A percentile compares a stretch with the other conserved stretches of the same genome.
phyloP scores from a whole-genome alignment of 202 grass and related monocot species.

The Miscanthus sacchariflorus region DNA sequence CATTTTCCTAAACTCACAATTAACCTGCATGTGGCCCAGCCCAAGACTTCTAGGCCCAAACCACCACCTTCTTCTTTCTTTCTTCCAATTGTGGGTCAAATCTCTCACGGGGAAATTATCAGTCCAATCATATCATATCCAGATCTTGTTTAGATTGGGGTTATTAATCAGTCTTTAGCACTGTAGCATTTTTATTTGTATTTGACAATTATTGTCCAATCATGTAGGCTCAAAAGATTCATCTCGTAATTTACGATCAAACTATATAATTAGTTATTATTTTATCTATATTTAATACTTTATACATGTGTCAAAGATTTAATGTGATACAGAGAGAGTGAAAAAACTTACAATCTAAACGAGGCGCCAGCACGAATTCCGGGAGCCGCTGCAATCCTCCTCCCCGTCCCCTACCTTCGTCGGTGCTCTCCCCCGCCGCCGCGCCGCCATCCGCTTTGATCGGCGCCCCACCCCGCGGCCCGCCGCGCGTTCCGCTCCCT shows the following conservation, averaged over 20 bases:
- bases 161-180: too few relatives aligned
- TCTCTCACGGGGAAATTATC: neutral
- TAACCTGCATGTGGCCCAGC: neutral
- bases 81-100: neutral
- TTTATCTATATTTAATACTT: too few relatives aligned
- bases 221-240: too few relatives aligned
- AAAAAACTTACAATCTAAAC: too few relatives aligned
- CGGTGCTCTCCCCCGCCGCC: neutral
- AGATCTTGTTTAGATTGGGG: too few relatives aligned
- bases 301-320: too few relatives aligned
- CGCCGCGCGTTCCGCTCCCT: neutral
- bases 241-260: too few relatives aligned
- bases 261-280: too few relatives aligned
- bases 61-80: neutral
- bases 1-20: neutral
- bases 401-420: neutral
- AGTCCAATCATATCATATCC: neutral
- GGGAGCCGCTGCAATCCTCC: neutral
- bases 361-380: neutral
- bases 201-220: too few relatives aligned
- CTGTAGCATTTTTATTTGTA: too few relatives aligned
- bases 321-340: too few relatives aligned
- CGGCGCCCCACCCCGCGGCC: neutral
- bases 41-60: neutral
- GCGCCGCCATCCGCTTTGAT: neutral